These are phyloP conservation scores for Torulaspora gathmanii DNA, from an alignment of 805 yeast genomes.

Conservation along the genomic window DNA sequence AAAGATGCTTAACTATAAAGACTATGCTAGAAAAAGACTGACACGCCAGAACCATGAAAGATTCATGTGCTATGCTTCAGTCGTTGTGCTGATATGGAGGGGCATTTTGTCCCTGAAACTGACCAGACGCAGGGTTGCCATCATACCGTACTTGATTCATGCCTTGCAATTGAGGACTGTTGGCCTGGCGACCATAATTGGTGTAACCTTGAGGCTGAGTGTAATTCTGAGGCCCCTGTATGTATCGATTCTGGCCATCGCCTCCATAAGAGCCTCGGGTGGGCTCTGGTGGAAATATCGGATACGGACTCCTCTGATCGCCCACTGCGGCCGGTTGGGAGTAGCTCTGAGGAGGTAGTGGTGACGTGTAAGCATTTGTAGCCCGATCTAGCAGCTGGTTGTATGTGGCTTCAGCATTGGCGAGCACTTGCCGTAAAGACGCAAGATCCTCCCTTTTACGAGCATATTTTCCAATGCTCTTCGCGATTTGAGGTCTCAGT, in stretches of 20 bases:
- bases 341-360: constrained; percentile 13
- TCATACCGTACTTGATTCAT: background rate
- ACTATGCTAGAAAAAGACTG: background rate
- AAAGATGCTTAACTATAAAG: background rate
- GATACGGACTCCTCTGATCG: background rate
- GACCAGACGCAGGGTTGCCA: background rate
- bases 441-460: constrained; percentile 72
- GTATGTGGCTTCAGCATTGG: constrained; percentile 62
- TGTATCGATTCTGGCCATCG: background rate
- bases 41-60: no score
- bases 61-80: background rate
- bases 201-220: background rate
- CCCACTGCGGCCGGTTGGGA: background rate
- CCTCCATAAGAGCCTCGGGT: background rate
- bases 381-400: constrained; percentile 61
- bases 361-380: constrained; percentile 25
- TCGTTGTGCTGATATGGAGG: background rate
- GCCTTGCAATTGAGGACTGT: background rate
- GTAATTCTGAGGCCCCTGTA: background rate
- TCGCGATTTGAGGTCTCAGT: constrained; percentile 68
- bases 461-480: constrained; percentile 71
- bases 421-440: constrained; percentile 64
- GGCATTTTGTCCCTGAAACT: background rate
- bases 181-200: background rate
- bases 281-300: background rate